A percentile compares a stretch with the other conserved stretches of the same genome.
Evolutionary conservation across 2,329 filamentous ascomycete species (phyloP).

Genomic region (Claviceps spartinae): DNA sequence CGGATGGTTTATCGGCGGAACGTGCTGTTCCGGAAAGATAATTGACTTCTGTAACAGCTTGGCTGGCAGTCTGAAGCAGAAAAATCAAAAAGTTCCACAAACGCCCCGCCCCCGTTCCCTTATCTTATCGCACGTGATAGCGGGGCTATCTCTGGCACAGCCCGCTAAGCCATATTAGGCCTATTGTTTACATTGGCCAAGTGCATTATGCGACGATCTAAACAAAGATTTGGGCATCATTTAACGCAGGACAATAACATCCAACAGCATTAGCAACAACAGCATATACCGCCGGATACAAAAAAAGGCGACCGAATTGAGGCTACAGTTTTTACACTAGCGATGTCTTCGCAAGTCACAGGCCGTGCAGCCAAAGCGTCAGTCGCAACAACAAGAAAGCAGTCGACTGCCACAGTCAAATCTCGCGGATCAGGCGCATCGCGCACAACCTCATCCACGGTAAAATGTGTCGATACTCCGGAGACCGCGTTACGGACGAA

Average conservation of each 20-base stretch:
- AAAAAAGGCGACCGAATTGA: not conserved
- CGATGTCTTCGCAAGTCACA: conserved; percentile 38
- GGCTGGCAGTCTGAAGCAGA: not conserved
- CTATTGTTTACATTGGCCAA: conserved; percentile 19
- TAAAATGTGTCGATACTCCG: conserved; percentile 64
- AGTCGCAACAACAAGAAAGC: conserved; percentile 26
- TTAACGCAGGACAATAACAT: not conserved
- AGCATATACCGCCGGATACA: not conserved
- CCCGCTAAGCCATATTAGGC: conserved; percentile 17
- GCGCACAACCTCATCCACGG: conserved; percentile 39
- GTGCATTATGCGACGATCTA: conserved; percentile 12
- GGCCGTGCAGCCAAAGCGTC: conserved; percentile 33
- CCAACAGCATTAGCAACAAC: not conserved
- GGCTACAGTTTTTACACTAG: not conserved
- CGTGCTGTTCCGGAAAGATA: not conserved
- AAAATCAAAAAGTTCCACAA: not conserved
- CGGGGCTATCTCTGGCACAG: not conserved
- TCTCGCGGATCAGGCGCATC: conserved; percentile 33
- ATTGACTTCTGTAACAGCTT: not conserved
- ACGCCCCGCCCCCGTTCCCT: not conserved
- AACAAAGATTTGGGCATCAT: conserved; percentile 12
- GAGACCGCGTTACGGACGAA: conserved; percentile 59
- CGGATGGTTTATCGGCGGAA: not conserved
- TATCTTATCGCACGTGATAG: conserved; percentile 24
- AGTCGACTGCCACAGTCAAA: conserved; percentile 22